Conservation (phyloP, 2,329 filamentous ascomycete genomes). For the Penicillium sp. region DNA sequence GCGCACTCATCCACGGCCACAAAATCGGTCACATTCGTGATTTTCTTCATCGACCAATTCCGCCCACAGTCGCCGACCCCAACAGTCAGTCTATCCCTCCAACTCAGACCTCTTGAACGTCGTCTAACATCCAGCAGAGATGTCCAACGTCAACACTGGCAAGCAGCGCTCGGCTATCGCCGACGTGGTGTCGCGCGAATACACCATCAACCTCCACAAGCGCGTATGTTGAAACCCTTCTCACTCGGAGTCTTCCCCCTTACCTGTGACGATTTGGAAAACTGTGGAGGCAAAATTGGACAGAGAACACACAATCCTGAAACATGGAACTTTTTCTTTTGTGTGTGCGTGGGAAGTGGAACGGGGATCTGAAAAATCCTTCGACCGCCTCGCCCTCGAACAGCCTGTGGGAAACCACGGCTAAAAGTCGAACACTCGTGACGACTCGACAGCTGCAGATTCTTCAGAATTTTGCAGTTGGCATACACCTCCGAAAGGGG, state of each 20-base stretch:
- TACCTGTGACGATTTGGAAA: constrained; percentile 22
- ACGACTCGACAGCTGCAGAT: constrained; percentile 8
- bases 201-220: constrained; percentile 99
- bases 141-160: constrained; percentile 63
- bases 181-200: constrained; percentile 99
- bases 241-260: constrained; percentile 3
- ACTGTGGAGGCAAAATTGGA: constrained; percentile 29
- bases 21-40: constrained; percentile 21
- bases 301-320: constrained; percentile 30
- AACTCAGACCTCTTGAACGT: not conserved
- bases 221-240: constrained; percentile 64
- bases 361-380: constrained; percentile 7
- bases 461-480: constrained; percentile 8
- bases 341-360: constrained; percentile 13
- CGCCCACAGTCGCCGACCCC: constrained; percentile 37
- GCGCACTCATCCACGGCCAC: constrained; percentile 35
- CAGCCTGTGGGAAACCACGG: constrained; percentile 12
- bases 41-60: constrained; percentile 34
- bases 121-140: constrained; percentile 46
- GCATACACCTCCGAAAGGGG: constrained; percentile 3
- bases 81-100: constrained; percentile 31
- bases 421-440: constrained; percentile 7
- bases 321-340: constrained; percentile 20
- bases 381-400: constrained; percentile 7
- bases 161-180: constrained; percentile 94